Conservation (phyloP, 2,329 filamentous ascomycete genomes). For the Trichoderma atrobrunneum region DNA sequence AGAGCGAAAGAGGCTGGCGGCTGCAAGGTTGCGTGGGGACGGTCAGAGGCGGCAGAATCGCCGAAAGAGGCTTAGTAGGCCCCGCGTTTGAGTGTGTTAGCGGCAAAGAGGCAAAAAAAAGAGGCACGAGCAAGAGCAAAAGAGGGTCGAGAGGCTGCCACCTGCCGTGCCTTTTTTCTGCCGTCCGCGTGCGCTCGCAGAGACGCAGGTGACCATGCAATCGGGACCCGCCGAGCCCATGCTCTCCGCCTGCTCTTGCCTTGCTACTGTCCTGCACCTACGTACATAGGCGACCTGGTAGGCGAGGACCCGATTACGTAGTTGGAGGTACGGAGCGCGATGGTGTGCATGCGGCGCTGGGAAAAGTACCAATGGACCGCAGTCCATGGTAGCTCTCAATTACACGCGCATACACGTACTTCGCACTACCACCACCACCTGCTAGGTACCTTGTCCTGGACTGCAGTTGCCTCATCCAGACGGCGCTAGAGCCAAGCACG, state of each 20-base stretch:
- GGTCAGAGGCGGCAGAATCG: constrained; percentile 30
- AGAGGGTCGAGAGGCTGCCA: not conserved
- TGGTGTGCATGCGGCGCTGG: not conserved
- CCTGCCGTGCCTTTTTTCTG: not conserved
- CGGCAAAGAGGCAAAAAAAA: constrained; percentile 14
- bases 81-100: constrained; percentile 14
- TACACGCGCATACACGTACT: not conserved
- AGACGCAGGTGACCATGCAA: constrained; percentile 13
- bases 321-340: not conserved
- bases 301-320: not conserved
- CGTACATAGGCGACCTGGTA: not conserved
- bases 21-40: constrained; percentile 21
- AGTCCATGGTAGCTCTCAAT: not conserved
- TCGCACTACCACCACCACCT: not conserved
- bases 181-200: constrained; percentile 6
- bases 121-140: not conserved
- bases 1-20: constrained; percentile 24
- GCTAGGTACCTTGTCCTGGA: not conserved
- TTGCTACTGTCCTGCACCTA: not conserved
- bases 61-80: constrained; percentile 10
- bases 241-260: not conserved
- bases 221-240: not conserved
- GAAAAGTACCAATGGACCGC: not conserved
- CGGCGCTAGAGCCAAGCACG: not conserved
- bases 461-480: not conserved